Evolutionary conservation across 2,329 filamentous ascomycete genomes (phyloP), one percentile per base, ranked within the genome.

Genomic region (Knoxdaviesia proteae): DNA sequence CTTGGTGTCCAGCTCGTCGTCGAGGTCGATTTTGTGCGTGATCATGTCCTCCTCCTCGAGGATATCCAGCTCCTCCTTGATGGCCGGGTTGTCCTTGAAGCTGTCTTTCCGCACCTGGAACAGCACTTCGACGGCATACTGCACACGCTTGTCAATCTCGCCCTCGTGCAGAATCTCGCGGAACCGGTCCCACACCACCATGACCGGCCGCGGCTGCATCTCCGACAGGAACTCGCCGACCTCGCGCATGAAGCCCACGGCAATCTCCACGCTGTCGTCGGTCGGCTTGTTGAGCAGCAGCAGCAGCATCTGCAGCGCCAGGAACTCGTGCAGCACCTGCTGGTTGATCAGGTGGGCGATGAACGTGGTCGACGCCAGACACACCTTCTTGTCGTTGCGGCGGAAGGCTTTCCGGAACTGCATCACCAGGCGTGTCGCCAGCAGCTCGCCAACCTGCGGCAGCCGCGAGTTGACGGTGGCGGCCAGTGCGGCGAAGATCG

Each of bases 31-130:
- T 44, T 76, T 72, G 61, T 98, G 90, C 1, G 90, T 96, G 52
- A 96, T 93, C 57, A 96, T 90, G 54, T 98, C 90, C 58, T 96
- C 88, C 60, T 98, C 90, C 60, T 96, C 88, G 6, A 98, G 84
- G 39, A 98, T 60, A 59, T 98, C 90, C 45, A 98, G 65, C 57
- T 98, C 90, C 55, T 94, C 87, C 58, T 78, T 87, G 52, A 96
- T 67, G 1, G 86, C 79, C 11, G 80, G 84, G 53, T 96, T 86
- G 53, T 96, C 86, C 64, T 94, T 94, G 67, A 93, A 98, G 53
- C 81, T 81, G 61, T 96, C 88, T 61, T 94, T 94, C 48, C 90
- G 75, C 44, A 94, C 80, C 62, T 98, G 87, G 58, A 98, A 98
- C 38, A 98, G 63, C 5, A 96, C 90, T 58, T 98, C 90, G 45